A percentile compares a stretch with the other conserved stretches of the same genome.
phyloP scores from a whole-genome alignment of 2,329 filamentous ascomycete genomes.

The Setomelanomma holmii region DNA sequence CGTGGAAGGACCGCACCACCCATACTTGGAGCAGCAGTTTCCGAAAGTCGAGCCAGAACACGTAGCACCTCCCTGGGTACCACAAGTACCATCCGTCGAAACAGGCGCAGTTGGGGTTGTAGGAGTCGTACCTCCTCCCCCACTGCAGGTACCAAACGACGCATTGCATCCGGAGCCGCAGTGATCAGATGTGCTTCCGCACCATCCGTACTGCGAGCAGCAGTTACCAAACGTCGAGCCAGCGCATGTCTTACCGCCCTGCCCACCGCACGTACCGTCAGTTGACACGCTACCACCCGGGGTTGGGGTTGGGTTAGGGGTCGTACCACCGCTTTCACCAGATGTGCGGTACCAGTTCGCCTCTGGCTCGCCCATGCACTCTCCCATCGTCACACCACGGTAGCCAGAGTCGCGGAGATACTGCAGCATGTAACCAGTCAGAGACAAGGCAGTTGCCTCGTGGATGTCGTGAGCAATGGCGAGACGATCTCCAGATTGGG shows the following conservation, averaged over 20 bases:
- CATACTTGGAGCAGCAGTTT: conserved; percentile 20
- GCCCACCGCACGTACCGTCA: conserved; percentile 28
- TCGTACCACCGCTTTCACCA: conserved; percentile 23
- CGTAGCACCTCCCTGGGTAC: conserved; percentile 9
- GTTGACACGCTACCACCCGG: conserved; percentile 25
- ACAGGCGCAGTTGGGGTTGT: not conserved
- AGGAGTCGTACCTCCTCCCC: not conserved
- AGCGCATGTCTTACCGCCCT: conserved; percentile 28
- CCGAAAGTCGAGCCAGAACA: conserved; percentile 16
- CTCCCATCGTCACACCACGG: conserved; percentile 56
- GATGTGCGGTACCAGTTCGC: conserved; percentile 58
- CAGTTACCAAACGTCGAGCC: conserved; percentile 49
- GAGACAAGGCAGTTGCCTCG: conserved; percentile 52
- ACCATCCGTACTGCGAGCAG: conserved; percentile 55
- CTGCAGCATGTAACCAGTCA: conserved; percentile 55
- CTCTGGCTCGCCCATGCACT: conserved; percentile 56
- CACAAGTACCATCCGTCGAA: conserved; percentile 18
- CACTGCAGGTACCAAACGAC: conserved; percentile 35
- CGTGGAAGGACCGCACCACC: conserved; percentile 17
- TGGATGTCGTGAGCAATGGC: conserved; percentile 62
- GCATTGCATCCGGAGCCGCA: conserved; percentile 45
- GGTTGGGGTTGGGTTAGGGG: conserved; percentile 15
- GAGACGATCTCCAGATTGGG: conserved; percentile 49
- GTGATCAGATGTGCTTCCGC: conserved; percentile 41
- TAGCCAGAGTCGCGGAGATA: conserved; percentile 49